Evolutionary conservation across 2,329 filamentous ascomycete genomes (phyloP), one percentile per base, ranked within the genome.

Genomic region (Phaeoacremonium minimum): DNA sequence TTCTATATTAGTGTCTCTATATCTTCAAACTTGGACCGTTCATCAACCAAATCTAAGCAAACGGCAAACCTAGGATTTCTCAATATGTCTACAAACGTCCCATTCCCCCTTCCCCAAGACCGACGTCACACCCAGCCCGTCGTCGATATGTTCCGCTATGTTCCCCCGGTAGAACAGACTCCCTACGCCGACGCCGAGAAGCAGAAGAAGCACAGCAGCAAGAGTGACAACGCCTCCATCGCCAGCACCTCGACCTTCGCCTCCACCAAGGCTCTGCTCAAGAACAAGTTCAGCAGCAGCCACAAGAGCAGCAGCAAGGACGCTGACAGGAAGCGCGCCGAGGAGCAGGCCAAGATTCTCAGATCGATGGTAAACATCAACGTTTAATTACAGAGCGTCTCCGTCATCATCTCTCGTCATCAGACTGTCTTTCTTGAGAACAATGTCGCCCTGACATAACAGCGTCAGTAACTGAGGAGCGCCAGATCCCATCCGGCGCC

Each of bases 221-320:
- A n/a, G n/a, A n/a, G n/a, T n/a, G 50, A 52, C 46, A 40, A 40
- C 6, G 46, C 50, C 28, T 58, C 54, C 16, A 28, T 52, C 31
- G 40, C 46, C 18, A 45, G 30, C 30, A 31, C 38, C 28, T 48
- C 46, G 22, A 46, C 41, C 42, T 47, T 53, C 39, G 42, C 43
- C 20, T 52, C 47, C 45, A 45, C 38, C 20, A 19, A 41, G 20
- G 30, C 38, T 29, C 40, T 52, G 18, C 41, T 52, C 33, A 51
- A 53, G 42, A 32, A 39, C 28, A 47, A 46, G 31, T n/a, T 46
- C 42, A 32, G 19, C 4, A 26, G n/a, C 9, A 9, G 9, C n/a
- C 9, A n/a, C 22, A 26, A n/a, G 9, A n/a, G 22, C 22, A 26
- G 22, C 22, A 26, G 22, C 22, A n/a, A 4, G 18, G 17, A 28